Evolutionary conservation across 1,139 yeast genomes (phyloP).

Genomic region (Hyphopichia buzzinii): DNA sequence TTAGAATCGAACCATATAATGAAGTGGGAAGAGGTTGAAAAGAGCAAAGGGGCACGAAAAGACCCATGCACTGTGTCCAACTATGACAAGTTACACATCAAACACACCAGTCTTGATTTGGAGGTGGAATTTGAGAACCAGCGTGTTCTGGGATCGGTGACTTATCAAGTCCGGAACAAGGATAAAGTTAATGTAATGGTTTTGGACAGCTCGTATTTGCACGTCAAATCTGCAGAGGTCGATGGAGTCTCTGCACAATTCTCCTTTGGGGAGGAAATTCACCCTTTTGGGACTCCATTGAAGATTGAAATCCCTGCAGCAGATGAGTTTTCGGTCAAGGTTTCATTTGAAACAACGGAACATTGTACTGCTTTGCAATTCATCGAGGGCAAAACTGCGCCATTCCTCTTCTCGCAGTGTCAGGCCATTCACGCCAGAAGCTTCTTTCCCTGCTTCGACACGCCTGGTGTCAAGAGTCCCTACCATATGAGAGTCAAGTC

Average conservation of each 20-base stretch:
- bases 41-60: conserved; percentile 3
- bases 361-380: conserved; percentile 86
- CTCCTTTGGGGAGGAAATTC: conserved; percentile 46
- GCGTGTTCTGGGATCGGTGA: conserved; percentile 27
- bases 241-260: conserved; percentile 17
- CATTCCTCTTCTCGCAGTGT: conserved; percentile 85
- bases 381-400: conserved; percentile 73
- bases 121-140: conserved; percentile 29
- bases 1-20: not conserved
- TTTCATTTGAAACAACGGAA: conserved; percentile 65
- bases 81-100: conserved; percentile 53
- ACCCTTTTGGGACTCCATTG: conserved; percentile 68
- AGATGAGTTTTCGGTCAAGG: conserved; percentile 18
- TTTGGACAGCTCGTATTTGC: conserved; percentile 33
- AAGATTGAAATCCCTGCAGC: conserved; percentile 25
- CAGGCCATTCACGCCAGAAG: conserved; percentile 92
- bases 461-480: conserved; percentile 78
- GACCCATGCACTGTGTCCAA: conserved; percentile 81
- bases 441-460: conserved; percentile 86
- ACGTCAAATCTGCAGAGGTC: conserved; percentile 19
- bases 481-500: conserved; percentile 62
- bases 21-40: conserved; percentile 1
- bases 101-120: conserved; percentile 25
- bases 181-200: conserved; percentile 13
- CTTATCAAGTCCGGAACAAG: conserved; percentile 16